Evolutionary conservation across 2,329 filamentous ascomycete genomes (phyloP).

Genomic region (Incumbomyces lentus): DNA sequence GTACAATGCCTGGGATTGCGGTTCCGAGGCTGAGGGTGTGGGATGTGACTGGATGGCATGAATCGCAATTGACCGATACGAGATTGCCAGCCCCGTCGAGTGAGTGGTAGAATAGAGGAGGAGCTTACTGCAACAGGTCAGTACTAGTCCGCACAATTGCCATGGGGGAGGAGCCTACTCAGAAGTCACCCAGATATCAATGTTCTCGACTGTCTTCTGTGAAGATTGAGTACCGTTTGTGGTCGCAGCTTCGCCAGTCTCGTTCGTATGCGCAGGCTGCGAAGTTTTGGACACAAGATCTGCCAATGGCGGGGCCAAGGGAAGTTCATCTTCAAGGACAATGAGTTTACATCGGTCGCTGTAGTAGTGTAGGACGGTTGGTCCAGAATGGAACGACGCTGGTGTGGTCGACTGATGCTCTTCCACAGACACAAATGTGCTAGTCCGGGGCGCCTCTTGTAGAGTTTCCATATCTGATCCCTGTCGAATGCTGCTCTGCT

Average conservation of each 20-base stretch:
- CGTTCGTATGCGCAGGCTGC: constrained; percentile 9
- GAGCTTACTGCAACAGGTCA: constrained; percentile 30
- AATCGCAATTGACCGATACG: constrained; percentile 39
- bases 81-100: constrained; percentile 33
- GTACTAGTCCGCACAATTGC: background rate
- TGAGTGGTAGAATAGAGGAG: constrained; percentile 30
- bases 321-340: constrained; percentile 31
- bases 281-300: constrained; percentile 10
- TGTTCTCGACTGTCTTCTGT: constrained; percentile 28
- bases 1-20: constrained; percentile 35
- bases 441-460: constrained; percentile 27
- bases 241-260: constrained; percentile 5
- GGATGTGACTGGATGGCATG: constrained; percentile 38
- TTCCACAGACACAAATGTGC: constrained; percentile 33
- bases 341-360: constrained; percentile 36
- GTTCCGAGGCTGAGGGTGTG: constrained; percentile 22
- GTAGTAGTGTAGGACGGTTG: constrained; percentile 38
- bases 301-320: constrained; percentile 26
- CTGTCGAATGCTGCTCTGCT: too few species aligned
- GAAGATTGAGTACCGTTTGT: constrained; percentile 6
- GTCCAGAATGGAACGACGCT: constrained; percentile 37
- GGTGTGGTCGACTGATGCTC: constrained; percentile 40
- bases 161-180: constrained; percentile 26
- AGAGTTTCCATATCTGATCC: constrained; percentile 32
- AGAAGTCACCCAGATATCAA: constrained; percentile 40